A percentile compares a stretch with the other conserved stretches of the same genome.
These are phyloP conservation scores for Guillardia theta DNA, from an alignment of 78 protist genomes.

Conservation along the genomic window DNA sequence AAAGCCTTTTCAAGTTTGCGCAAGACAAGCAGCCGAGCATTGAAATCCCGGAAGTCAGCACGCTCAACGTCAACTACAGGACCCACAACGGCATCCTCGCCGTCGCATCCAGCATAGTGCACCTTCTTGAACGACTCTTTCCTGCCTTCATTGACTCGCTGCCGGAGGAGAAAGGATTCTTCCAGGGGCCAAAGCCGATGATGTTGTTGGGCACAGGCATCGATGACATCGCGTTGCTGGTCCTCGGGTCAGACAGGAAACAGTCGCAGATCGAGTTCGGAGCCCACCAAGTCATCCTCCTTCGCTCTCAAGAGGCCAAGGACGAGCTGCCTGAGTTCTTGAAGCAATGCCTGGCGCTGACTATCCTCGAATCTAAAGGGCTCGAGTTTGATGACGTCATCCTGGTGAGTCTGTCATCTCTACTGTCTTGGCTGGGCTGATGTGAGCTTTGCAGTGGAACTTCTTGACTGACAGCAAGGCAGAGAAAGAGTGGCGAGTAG, in stretches of 20 bases:
- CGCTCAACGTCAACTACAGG: neutral
- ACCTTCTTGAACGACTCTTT: neutral
- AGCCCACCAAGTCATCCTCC: neutral
- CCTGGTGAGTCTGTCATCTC: neutral
- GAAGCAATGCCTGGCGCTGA: neutral
- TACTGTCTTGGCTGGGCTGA: neutral
- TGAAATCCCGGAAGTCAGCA: neutral
- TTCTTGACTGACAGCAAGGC: constrained; percentile 46
- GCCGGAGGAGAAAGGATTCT: neutral
- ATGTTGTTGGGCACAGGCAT: neutral
- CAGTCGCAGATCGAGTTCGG: constrained; percentile 11
- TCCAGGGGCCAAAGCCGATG: neutral
- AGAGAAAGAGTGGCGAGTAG: constrained; percentile 21
- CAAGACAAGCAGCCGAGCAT: neutral
- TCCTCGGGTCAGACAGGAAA: neutral
- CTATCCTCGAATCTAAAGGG: neutral
- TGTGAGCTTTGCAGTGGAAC: constrained; percentile 49
- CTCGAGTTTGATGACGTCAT: neutral
- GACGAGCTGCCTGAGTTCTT: neutral
- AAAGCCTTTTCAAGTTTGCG: neutral
- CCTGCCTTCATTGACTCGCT: neutral
- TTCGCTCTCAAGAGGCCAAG: neutral
- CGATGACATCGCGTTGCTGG: neutral
- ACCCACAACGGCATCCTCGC: neutral
- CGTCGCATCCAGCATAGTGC: neutral